These are phyloP conservation scores for Tubosaeta sp. DNA, from an alignment of 768 basidiomycete genomes.

Conservation along the genomic window DNA sequence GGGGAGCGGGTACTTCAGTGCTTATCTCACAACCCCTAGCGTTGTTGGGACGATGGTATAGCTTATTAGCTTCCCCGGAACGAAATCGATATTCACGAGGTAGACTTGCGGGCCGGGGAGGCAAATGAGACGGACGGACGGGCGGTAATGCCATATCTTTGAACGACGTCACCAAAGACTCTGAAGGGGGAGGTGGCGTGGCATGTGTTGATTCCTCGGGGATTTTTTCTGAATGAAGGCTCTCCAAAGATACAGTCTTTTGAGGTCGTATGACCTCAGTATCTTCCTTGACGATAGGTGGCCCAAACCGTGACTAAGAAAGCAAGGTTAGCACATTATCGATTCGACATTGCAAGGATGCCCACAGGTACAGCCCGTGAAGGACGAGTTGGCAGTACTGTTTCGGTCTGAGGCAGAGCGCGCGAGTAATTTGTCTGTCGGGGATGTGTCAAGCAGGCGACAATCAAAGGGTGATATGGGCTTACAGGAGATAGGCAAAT, in stretches of 20 bases:
- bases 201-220: conserved; percentile 20
- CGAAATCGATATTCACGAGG: conserved; percentile 8
- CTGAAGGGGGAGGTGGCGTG: conserved; percentile 28
- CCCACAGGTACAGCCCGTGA: conserved; percentile 15
- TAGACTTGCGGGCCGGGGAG: conserved; percentile 20
- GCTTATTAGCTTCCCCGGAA: conserved; percentile 7
- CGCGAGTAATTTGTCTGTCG: conserved; percentile 8
- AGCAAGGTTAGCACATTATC: background rate
- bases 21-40: conserved; percentile 1
- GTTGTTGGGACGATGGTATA: background rate
- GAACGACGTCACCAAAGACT: conserved; percentile 23
- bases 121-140: conserved; percentile 17
- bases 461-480: background rate
- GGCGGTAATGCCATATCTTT: conserved; percentile 6
- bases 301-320: conserved; percentile 31
- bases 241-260: conserved; percentile 16
- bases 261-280: conserved; percentile 4
- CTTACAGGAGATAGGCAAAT: conserved; percentile 18
- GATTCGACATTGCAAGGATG: background rate
- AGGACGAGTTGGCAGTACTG: conserved; percentile 5
- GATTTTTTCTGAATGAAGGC: conserved; percentile 6
- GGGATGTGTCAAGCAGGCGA: background rate
- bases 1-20: conserved; percentile 5
- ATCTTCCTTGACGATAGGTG: conserved; percentile 23
- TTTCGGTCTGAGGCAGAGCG: conserved; percentile 11